Percentiles rank a stretch among this genome's conserved stretches.
These are phyloP conservation scores for Rosellinia necatrix DNA, from an alignment of 2,329 filamentous ascomycete species.

Conservation along the genomic window DNA sequence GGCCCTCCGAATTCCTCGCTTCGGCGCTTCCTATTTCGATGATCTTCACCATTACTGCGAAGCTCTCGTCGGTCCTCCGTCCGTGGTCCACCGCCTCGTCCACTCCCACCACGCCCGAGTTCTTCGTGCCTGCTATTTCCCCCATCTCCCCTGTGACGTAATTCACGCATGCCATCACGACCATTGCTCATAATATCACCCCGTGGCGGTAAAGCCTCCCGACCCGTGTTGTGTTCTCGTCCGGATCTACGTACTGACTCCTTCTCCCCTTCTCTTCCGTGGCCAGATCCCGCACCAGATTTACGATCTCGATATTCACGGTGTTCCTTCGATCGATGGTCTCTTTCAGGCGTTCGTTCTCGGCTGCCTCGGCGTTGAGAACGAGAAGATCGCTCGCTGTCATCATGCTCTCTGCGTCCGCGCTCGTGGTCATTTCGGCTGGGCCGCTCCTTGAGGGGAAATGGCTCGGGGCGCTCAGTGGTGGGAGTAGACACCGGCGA, in stretches of 20 bases:
- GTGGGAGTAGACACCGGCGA: constrained; percentile 55
- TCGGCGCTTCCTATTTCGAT: constrained; percentile 47
- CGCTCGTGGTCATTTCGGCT: constrained; percentile 44
- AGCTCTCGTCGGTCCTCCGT: constrained; percentile 44
- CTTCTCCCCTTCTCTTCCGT: constrained; percentile 39
- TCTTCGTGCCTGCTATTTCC: constrained; percentile 41
- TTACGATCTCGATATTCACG: constrained; percentile 40
- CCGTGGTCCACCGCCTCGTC: constrained; percentile 42
- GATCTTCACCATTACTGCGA: constrained; percentile 44
- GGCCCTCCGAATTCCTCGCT: constrained; percentile 53
- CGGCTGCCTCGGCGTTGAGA: constrained; percentile 54
- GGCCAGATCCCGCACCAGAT: constrained; percentile 31
- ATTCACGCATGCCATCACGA: constrained; percentile 37
- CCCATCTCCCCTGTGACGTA: constrained; percentile 40
- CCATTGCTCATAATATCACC: constrained; percentile 34
- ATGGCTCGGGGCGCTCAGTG: constrained; percentile 54
- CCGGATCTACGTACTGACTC: constrained; percentile 38
- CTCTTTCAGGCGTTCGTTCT: constrained; percentile 53
- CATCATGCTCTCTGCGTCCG: constrained; percentile 49
- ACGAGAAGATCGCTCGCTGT: constrained; percentile 47
- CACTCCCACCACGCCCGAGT: constrained; percentile 39
- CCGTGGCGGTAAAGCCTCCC: constrained; percentile 32
- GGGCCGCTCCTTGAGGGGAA: constrained; percentile 45
- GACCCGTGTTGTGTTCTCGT: constrained; percentile 32
- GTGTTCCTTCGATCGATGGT: constrained; percentile 46